Evolutionary conservation across 2,329 filamentous ascomycete genomes (phyloP).

Genomic region (Albifimbria verrucaria): DNA sequence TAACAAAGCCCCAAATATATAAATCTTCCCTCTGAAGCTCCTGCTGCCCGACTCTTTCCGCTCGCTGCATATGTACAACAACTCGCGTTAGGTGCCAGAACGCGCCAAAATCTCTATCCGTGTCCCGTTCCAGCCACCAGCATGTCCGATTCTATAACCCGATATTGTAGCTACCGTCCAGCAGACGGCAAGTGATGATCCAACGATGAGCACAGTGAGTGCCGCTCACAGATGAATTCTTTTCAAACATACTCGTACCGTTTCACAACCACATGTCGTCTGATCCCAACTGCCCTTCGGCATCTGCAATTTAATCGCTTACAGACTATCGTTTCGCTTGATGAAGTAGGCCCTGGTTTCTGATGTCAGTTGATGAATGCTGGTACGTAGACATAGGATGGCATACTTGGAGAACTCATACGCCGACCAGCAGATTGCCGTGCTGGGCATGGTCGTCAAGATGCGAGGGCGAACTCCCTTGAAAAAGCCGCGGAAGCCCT

Average conservation of each 20-base stretch:
- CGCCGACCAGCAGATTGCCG: slow-evolving; percentile 96
- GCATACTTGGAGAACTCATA: slow-evolving; percentile 68
- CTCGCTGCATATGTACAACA: neutral
- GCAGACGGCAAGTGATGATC: too few species aligned
- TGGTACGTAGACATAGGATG: too few species aligned
- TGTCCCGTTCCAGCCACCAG: neutral
- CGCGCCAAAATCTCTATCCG: neutral
- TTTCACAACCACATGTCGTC: too few species aligned
- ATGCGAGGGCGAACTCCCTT: slow-evolving; percentile 88
- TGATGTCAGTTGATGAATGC: neutral
- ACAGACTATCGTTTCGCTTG: slow-evolving; percentile 44
- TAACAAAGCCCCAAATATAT: neutral
- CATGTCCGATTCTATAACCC: neutral
- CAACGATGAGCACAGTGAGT: too few species aligned
- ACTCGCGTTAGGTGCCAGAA: neutral
- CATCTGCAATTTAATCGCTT: slow-evolving; percentile 15
- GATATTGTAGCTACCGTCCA: slow-evolving; percentile 1
- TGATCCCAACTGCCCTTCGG: too few species aligned
- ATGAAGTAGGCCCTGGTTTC: slow-evolving; percentile 56
- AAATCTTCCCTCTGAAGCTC: neutral
- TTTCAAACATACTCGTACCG: too few species aligned
- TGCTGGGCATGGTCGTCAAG: slow-evolving; percentile 96
- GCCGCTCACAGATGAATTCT: too few species aligned
- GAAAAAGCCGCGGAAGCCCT: slow-evolving; percentile 85
- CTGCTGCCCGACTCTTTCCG: neutral